phyloP scores from a whole-genome alignment of 345 rosid species.

The Zanthoxylum bungeanum region DNA sequence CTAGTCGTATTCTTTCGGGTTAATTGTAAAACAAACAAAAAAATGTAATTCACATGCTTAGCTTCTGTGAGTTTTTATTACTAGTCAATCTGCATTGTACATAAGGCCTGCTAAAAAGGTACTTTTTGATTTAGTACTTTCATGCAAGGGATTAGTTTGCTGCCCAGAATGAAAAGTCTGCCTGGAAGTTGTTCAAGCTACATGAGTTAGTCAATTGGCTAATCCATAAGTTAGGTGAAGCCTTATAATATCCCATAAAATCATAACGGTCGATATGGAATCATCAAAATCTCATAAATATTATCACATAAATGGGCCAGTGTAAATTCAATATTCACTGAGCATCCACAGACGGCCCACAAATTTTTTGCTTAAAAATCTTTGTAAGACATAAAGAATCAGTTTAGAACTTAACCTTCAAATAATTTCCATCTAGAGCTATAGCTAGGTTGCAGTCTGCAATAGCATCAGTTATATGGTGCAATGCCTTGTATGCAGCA shows the following conservation, averaged over 20 bases:
- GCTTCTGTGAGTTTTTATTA: too few species aligned
- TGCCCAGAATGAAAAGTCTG: not conserved
- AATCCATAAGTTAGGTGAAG: not conserved
- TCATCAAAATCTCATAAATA: not conserved
- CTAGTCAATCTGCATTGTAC: too few species aligned
- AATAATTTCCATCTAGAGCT: slow-evolving; percentile 83
- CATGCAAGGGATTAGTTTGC: not conserved
- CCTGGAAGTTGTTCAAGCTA: not conserved
- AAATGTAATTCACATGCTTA: not conserved
- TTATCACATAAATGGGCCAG: not conserved
- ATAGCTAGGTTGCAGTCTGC: slow-evolving; percentile 98
- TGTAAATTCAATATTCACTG: not conserved
- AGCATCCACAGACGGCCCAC: too few species aligned
- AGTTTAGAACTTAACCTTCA: slow-evolving; percentile 54
- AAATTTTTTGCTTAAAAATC: too few species aligned
- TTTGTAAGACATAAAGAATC: not conserved
- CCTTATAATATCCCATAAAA: not conserved
- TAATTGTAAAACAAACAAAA: not conserved
- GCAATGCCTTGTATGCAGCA: slow-evolving; percentile 81
- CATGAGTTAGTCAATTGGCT: not conserved
- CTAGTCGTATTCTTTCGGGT: not conserved
- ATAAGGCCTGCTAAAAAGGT: too few species aligned
- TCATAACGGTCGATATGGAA: too few species aligned
- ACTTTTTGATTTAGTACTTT: not conserved
- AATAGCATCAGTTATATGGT: slow-evolving; percentile 81